Evolutionary conservation across 2,329 filamentous ascomycete species (phyloP), one percentile per base, ranked within the genome.

Genomic region (Neophaeococcomyces aloes): DNA sequence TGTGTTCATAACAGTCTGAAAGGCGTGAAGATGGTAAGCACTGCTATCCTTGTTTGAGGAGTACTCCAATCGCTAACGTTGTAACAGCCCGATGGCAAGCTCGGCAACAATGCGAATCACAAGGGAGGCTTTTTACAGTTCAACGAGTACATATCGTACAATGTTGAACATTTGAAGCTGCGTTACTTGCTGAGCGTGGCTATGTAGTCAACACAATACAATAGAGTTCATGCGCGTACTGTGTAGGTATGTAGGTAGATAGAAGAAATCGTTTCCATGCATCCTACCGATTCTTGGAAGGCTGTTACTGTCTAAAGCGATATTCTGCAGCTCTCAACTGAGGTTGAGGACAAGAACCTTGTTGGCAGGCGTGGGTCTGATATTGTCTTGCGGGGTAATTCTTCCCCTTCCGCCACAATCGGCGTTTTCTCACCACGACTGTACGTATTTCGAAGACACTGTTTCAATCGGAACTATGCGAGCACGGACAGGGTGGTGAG

Each of bases 1-100:
- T 74, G 70, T 42, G 73, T 88, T 6, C 74, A 86, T 53, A 66
- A 74, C 2, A 70, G 72, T 2, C 65, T 93, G 34, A 66, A 74
- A 45, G 86, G 85, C 0, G 71, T 85, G 29, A 71, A 70, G 55
- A 88, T 93, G 58, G 64, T 44, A 14, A 18, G 41, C n/a, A 33
- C 31, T 38, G 23, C 8, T 13, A 7, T 6, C 17, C 3, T 34
- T 3, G 7, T 8, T 33, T 6, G 13, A 34, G 3, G 14, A 21
- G 7, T n/a, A 8, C 7, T 18, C 3, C 4, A n/a, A 25, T 3
- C 7, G 30, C 39, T 42, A 34, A 42, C 31, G 7, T 29, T 11
- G 15, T 33, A 7, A 15, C 17, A 46, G 44, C 38, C 44, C 15
- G 44, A 46, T 33, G 44, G 44, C 3, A 41, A 42, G 21, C 25